Conservation (phyloP, 2,329 filamentous ascomycete species). For the Venturiaceae sp. region DNA sequence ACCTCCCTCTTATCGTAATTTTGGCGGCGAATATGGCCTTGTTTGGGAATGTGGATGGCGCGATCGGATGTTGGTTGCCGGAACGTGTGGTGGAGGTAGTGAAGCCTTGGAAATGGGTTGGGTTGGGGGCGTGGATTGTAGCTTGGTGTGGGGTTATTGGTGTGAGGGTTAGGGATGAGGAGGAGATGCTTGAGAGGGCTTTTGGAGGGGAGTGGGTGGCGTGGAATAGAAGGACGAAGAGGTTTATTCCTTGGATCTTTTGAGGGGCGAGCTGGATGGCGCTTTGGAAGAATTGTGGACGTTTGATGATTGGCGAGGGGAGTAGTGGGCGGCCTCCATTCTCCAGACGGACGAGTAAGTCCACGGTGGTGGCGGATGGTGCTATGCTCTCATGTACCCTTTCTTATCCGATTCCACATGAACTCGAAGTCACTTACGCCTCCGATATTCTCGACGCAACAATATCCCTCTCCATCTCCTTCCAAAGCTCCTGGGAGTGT, state of each 20-base stretch:
- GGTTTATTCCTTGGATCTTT: slow-evolving; percentile 35
- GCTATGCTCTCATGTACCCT: too few species aligned
- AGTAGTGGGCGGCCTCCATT: too few species aligned
- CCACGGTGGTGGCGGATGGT: too few species aligned
- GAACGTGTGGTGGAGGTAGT: background rate
- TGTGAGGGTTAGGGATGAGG: slow-evolving; percentile 34
- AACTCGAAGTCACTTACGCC: too few species aligned
- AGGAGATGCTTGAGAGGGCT: slow-evolving; percentile 36
- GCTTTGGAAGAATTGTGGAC: too few species aligned
- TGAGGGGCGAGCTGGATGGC: too few species aligned
- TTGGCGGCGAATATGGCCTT: slow-evolving; percentile 15
- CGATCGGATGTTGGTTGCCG: background rate
- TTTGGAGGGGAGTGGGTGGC: slow-evolving; percentile 41
- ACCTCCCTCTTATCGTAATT: slow-evolving; percentile 31
- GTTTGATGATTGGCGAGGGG: too few species aligned
- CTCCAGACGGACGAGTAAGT: too few species aligned
- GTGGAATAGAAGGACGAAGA: slow-evolving; percentile 38
- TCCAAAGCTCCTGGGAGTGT: background rate
- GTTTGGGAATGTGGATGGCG: background rate
- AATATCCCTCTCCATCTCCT: background rate
- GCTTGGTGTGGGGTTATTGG: slow-evolving; percentile 21
- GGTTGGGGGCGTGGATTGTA: background rate
- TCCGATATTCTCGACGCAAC: background rate
- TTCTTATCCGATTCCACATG: too few species aligned
- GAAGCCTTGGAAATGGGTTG: background rate